Evolutionary conservation across 2,329 filamentous ascomycete genomes (phyloP).

Genomic region (Rutstroemia sp.): DNA sequence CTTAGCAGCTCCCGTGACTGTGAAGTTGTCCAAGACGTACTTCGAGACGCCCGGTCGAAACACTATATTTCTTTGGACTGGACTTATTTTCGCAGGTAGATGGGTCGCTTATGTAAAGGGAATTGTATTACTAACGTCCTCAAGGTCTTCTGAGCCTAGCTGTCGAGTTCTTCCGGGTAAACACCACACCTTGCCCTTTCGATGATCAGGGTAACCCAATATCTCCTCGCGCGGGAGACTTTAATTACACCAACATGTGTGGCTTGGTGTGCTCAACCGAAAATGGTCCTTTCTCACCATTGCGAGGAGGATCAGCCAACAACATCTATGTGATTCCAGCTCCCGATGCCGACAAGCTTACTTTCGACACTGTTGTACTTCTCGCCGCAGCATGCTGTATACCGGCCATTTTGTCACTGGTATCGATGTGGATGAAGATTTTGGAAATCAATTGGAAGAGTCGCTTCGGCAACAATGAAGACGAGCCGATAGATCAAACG

Average conservation of each 20-base stretch:
- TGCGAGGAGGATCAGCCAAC: conserved; percentile 47
- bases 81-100: conserved; percentile 49
- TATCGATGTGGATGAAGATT: conserved; percentile 58
- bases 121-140: conserved; percentile 5
- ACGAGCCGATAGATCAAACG: conserved; percentile 26
- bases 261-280: conserved; percentile 39
- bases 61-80: conserved; percentile 60
- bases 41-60: conserved; percentile 57
- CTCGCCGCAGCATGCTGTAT: conserved; percentile 58
- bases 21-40: conserved; percentile 54
- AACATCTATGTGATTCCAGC: conserved; percentile 57
- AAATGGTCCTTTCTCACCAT: conserved; percentile 44
- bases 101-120: conserved; percentile 16
- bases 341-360: conserved; percentile 42
- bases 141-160: conserved; percentile 52
- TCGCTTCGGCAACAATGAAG: conserved; percentile 32
- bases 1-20: conserved; percentile 54
- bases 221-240: conserved; percentile 31
- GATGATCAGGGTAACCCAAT: conserved; percentile 33
- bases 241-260: conserved; percentile 40
- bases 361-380: conserved; percentile 52
- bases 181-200: conserved; percentile 38
- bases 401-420: conserved; percentile 52
- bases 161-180: conserved; percentile 55
- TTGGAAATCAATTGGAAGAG: conserved; percentile 53